These are phyloP conservation scores for Beta lomatogona DNA, from an alignment of 179 eudicot genomes.

Conservation along the genomic window DNA sequence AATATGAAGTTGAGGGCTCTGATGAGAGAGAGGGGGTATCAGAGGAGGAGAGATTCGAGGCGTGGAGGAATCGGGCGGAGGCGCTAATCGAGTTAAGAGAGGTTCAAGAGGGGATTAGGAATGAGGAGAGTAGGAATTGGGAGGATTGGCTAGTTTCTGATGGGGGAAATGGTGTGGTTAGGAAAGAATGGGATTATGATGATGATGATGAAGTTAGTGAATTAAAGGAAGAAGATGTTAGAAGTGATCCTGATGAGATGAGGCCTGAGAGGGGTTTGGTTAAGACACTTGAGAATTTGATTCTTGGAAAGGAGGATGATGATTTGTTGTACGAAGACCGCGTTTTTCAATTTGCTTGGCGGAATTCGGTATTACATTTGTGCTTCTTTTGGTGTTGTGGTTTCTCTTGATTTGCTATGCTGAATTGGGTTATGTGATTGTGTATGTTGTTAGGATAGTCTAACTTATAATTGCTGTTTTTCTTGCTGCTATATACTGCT, in stretches of 20 bases:
- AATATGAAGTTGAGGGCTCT: conserved; percentile 22
- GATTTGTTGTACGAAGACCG: conserved; percentile 87
- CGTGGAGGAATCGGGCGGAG: conserved; percentile 93
- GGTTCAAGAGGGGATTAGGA: conserved; percentile 74
- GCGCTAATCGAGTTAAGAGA: conserved; percentile 84
- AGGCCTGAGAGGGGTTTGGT: conserved; percentile 75
- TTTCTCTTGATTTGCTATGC: not conserved
- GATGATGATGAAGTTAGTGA: conserved; percentile 25
- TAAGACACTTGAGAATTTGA: conserved; percentile 59
- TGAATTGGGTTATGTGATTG: conserved; percentile 10
- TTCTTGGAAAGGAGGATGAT: conserved; percentile 66
- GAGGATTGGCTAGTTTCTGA: conserved; percentile 87
- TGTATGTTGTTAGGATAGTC: not conserved
- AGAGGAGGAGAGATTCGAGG: conserved; percentile 77
- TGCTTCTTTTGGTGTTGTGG: not conserved
- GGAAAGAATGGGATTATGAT: conserved; percentile 34
- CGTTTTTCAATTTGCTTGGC: conserved; percentile 81
- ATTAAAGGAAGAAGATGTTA: conserved; percentile 37
- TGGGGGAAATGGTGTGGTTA: conserved; percentile 41
- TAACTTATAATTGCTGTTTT: not conserved
- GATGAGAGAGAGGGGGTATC: conserved; percentile 44
- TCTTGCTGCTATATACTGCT: not conserved
- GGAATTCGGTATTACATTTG: conserved; percentile 66
- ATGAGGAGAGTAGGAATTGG: conserved; percentile 86
- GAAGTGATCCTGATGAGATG: conserved; percentile 51